Base-by-base conservation (phyloP, 441 rosid genomes). In the Populus hybrid region DNA sequence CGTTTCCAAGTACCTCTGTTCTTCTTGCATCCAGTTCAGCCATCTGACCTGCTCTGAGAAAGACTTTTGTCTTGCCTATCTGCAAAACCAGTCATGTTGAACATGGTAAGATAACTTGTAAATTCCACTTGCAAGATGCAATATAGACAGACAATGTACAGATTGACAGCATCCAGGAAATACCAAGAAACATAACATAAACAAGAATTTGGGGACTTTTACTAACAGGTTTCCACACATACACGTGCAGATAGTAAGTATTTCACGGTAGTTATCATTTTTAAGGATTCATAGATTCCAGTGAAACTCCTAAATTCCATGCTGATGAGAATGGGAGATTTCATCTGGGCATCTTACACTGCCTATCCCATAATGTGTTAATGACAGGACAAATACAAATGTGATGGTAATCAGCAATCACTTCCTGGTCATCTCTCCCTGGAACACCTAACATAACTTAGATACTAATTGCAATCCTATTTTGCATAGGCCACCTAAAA, bases 1-100 rank as follows among this genome's bases (percentile, higher is more conserved):
- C 99, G 89, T 91, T 91, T 79, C 99, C 99, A 76, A 97, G 99
- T 80, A 97, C 96, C 91, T 91, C 97, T 75, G 99, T 93, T 89
- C 99, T 91, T 88, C 99, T 92, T 72, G 99, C 92, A 87, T 97
- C 99, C 86, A 97, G 84, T 87, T 95, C 98, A 83, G 99, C 99
- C 99, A 97, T 97, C 90, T 97, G 99, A 73, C 99, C 99, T 72
- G 99, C 99, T 86, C 99, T 89, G 23, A 97, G 93, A 88, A 97
- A 97, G 77, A 97, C 92, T 81, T 97, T 95, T 38, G 89, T 85
- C 89, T 95, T 95, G 71, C 99, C 99, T 81, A 97, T 80, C 99
- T 97, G 91, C 86, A 78, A 78, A 83, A 40, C 67, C 79, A 84
- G 74, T 77, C 72, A 73, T 76, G 71, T 80, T 81, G 50, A 75